A percentile compares a stretch with the other conserved stretches of the same genome.
Conservation (phyloP, 2,329 filamentous ascomycete genomes). For the Teratosphaeria pseudoeucalypti region DNA sequence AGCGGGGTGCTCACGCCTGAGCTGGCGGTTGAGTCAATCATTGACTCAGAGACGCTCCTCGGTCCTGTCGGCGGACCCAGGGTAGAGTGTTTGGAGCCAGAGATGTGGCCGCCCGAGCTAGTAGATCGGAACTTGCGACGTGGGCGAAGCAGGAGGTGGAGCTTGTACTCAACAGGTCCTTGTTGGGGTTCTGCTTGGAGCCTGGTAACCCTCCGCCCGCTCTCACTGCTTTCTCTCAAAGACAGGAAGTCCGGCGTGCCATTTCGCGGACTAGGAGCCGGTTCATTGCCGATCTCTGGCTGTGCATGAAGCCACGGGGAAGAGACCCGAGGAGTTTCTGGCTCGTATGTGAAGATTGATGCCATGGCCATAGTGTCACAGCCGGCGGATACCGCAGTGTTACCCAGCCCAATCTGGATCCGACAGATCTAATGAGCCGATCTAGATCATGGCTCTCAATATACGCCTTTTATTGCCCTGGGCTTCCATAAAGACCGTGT, state of each 20-base stretch:
- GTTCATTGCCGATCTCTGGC: not conserved
- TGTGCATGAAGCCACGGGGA: constrained; percentile 67
- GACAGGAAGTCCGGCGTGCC: not conserved
- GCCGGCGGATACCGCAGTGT: not conserved
- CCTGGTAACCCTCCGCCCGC: constrained; percentile 30
- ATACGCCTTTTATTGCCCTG: constrained; percentile 1
- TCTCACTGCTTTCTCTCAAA: not conserved
- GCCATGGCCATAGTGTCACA: constrained; percentile 50
- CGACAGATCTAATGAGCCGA: not conserved
- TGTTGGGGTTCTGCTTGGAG: constrained; percentile 86
- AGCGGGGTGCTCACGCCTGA: constrained; percentile 4
- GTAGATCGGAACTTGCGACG: constrained; percentile 60
- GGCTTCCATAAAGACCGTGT: constrained; percentile 2
- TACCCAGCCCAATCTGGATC: not conserved
- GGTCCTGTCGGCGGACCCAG: constrained; percentile 14
- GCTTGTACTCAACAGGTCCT: constrained; percentile 91
- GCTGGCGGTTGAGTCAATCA: constrained; percentile 11
- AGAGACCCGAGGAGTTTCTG: constrained; percentile 74
- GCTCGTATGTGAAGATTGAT: constrained; percentile 91
- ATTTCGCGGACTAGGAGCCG: not conserved
- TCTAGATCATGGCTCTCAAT: constrained; percentile 1
- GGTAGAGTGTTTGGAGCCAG: constrained; percentile 42
- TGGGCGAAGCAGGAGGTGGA: constrained; percentile 75
- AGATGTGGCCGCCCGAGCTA: constrained; percentile 50
- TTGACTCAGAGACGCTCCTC: constrained; percentile 9